Evolutionary conservation across 768 basidiomycete genomes (phyloP).

Genomic region (Pleurotus tuoliensis): DNA sequence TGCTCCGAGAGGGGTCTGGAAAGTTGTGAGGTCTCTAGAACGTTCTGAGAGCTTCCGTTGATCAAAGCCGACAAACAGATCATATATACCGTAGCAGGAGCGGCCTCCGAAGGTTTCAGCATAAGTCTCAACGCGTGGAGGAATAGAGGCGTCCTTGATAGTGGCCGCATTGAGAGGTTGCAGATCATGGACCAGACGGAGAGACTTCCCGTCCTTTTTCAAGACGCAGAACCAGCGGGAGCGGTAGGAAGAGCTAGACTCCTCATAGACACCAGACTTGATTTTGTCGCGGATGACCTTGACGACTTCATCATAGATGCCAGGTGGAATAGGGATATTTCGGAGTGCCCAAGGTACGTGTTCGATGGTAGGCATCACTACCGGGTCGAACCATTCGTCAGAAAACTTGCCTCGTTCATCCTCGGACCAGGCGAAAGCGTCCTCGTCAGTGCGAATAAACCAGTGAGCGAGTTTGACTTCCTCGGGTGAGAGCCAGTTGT

Average conservation of each 20-base stretch:
- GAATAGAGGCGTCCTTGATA: conserved; percentile 11
- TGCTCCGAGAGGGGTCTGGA: conserved; percentile 30
- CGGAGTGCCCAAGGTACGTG: background rate
- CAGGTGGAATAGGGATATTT: conserved; percentile 12
- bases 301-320: conserved; percentile 26
- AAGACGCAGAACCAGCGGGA: conserved; percentile 19
- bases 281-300: conserved; percentile 30
- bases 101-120: conserved; percentile 30
- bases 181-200: too few relatives aligned
- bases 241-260: conserved; percentile 31
- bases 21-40: conserved; percentile 35
- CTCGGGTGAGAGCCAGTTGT: too few relatives aligned
- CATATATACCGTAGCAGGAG: conserved; percentile 25
- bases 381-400: background rate
- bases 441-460: too few relatives aligned
- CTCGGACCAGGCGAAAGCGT: conserved; percentile 25
- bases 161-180: conserved; percentile 12
- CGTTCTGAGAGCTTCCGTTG: conserved; percentile 15
- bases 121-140: conserved; percentile 24
- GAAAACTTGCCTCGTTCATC: conserved; percentile 16
- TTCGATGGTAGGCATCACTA: background rate
- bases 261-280: conserved; percentile 35
- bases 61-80: conserved; percentile 34
- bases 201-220: too few relatives aligned
- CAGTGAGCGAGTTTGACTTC: too few relatives aligned